Percentiles rank a stretch among this genome's conserved stretches.
Evolutionary conservation across 805 yeast species (phyloP).

Genomic region (Candida gorgasii): DNA sequence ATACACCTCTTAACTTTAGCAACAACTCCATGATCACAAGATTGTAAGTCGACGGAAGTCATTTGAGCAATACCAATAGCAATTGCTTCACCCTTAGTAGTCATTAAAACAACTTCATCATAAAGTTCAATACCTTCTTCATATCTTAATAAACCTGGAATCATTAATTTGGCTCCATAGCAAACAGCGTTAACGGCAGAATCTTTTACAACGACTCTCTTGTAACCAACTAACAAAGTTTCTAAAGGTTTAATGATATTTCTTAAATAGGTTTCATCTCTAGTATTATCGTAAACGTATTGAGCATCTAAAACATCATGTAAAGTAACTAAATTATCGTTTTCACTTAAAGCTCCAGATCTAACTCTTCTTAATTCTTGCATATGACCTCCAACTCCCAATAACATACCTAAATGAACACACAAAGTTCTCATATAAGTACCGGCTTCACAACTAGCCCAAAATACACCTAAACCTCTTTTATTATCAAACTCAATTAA

Average conservation of each 20-base stretch:
- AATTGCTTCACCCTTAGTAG: constrained; percentile 99
- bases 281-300: constrained; percentile 94
- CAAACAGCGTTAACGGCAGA: constrained; percentile 98
- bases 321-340: constrained; percentile 88
- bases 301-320: constrained; percentile 99
- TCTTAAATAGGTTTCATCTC: constrained; percentile 95
- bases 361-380: constrained; percentile 99
- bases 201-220: constrained; percentile 90
- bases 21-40: constrained; percentile 98
- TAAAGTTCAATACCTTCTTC: constrained; percentile 97
- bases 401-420: constrained; percentile 97
- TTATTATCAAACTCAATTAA: constrained; percentile 95
- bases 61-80: constrained; percentile 98
- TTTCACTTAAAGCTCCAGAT: constrained; percentile 92
- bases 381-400: constrained; percentile 99
- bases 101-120: constrained; percentile 96
- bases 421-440: constrained; percentile 99
- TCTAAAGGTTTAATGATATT: constrained; percentile 93
- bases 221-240: constrained; percentile 89
- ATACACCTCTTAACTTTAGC: constrained; percentile 99
- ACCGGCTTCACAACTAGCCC: constrained; percentile 99
- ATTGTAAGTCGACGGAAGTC: constrained; percentile 95
- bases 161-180: constrained; percentile 98
- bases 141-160: constrained; percentile 96
- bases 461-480: constrained; percentile 95